Evolutionary conservation across 2,329 filamentous ascomycete species (phyloP).

Genomic region (Apiospora koreana): DNA sequence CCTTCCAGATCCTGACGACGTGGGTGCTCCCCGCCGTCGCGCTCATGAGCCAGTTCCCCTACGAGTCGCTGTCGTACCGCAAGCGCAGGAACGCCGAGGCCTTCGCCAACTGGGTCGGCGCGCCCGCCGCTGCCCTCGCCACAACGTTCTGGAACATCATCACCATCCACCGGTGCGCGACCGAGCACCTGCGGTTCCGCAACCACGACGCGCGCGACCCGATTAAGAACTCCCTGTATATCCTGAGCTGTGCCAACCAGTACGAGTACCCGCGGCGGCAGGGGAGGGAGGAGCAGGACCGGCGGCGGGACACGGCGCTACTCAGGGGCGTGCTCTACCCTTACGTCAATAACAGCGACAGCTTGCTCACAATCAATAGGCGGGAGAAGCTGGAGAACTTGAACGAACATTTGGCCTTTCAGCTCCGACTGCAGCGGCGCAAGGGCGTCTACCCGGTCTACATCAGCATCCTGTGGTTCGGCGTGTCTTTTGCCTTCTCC

Average conservation of each 20-base stretch:
- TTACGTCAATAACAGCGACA: background rate
- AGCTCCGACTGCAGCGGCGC: slow-evolving; percentile 1
- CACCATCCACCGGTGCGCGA: background rate
- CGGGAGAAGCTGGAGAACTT: background rate
- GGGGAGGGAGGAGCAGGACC: background rate
- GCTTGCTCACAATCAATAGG: background rate
- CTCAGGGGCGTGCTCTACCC: background rate
- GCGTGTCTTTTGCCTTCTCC: background rate
- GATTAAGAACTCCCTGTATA: background rate
- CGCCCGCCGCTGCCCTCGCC: background rate
- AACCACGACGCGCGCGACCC: background rate
- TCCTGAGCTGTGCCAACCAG: background rate
- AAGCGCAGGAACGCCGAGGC: background rate
- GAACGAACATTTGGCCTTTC: background rate
- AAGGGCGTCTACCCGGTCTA: slow-evolving; percentile 6
- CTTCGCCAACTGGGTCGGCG: background rate
- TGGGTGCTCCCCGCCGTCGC: background rate
- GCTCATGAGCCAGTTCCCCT: slow-evolving; percentile 5
- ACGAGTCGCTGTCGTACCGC: background rate
- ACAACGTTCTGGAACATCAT: slow-evolving; percentile 2
- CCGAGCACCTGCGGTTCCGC: background rate
- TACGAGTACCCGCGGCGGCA: background rate
- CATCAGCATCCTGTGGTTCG: slow-evolving; percentile 4
- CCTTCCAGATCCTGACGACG: slow-evolving; percentile 6
- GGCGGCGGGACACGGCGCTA: background rate